Percentiles rank a stretch among this genome's conserved stretches.
Conservation (phyloP, 83 land plant genomes). For the Larix sibirica region DNA sequence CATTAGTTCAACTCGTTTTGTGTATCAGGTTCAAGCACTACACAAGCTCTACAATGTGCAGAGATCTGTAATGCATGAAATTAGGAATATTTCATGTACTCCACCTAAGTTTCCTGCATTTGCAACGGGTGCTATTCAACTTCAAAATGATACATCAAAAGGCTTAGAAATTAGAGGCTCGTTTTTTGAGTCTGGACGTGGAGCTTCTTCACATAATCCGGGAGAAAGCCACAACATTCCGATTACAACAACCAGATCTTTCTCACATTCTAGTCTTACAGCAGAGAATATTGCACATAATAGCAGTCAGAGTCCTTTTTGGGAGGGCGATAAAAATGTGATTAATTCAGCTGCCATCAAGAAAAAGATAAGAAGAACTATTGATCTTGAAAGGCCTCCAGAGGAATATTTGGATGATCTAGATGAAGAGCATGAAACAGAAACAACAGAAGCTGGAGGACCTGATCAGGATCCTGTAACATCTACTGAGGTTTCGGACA, state of each 20-base stretch:
- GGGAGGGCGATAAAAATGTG: not conserved
- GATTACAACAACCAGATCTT: not conserved
- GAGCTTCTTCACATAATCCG: not conserved
- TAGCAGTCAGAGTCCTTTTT: not conserved
- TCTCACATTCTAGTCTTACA: not conserved
- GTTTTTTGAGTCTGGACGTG: not conserved
- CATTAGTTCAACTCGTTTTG: not conserved
- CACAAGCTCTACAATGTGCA: constrained; percentile 9
- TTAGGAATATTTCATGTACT: constrained; percentile 4
- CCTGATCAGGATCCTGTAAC: constrained; percentile 7
- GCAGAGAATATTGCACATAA: constrained; percentile 1
- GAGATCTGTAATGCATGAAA: constrained; percentile 17
- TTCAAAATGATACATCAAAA: constrained; percentile 10
- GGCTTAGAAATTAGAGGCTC: not conserved
- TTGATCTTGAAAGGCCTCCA: constrained; percentile 17
- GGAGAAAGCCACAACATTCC: constrained; percentile 3
- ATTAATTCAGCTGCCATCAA: not conserved
- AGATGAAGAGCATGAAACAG: constrained; percentile 9
- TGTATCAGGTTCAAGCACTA: constrained; percentile 15
- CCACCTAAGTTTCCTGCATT: constrained; percentile 3
- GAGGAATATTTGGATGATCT: constrained; percentile 15
- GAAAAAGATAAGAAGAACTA: constrained; percentile 4
- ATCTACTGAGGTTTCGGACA: constrained; percentile 1
- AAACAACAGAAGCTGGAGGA: constrained; percentile 3
- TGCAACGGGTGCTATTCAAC: not conserved